Conservation (phyloP, 257 asterid genomes). For the Penstemon davidsonii region DNA sequence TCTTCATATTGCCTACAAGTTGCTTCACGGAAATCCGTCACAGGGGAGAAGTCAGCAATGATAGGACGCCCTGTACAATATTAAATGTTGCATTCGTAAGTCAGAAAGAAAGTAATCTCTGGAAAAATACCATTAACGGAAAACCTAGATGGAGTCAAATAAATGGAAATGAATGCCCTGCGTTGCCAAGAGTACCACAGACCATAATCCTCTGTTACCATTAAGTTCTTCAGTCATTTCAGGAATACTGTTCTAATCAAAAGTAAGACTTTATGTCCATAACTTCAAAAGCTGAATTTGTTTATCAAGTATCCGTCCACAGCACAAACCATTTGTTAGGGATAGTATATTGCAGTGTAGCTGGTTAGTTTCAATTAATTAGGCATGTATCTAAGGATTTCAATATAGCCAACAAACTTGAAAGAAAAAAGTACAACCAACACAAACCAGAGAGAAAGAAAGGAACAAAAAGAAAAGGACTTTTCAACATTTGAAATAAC, state of each 20-base stretch:
- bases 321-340: neutral
- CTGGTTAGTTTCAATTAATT: neutral
- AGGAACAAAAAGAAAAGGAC: too few species aligned
- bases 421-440: too few species aligned
- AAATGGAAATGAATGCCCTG: neutral
- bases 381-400: neutral
- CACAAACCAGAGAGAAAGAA: too few species aligned
- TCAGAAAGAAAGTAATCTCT: neutral
- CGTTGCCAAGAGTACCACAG: neutral
- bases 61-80: conserved; percentile 65
- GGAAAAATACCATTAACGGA: neutral
- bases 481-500: too few species aligned
- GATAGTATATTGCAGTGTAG: neutral
- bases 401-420: neutral
- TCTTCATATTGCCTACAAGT: conserved; percentile 92
- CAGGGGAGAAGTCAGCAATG: conserved; percentile 87
- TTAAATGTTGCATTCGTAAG: conserved; percentile 16
- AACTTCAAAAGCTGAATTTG: conserved; percentile 6
- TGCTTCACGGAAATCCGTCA: conserved; percentile 92
- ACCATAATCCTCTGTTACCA: neutral
- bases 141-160: neutral
- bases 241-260: neutral
- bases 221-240: neutral
- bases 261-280: neutral
- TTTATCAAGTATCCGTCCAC: neutral